phyloP scores from a whole-genome alignment of 345 rosid species.

The Eucalyptus tenuipes region DNA sequence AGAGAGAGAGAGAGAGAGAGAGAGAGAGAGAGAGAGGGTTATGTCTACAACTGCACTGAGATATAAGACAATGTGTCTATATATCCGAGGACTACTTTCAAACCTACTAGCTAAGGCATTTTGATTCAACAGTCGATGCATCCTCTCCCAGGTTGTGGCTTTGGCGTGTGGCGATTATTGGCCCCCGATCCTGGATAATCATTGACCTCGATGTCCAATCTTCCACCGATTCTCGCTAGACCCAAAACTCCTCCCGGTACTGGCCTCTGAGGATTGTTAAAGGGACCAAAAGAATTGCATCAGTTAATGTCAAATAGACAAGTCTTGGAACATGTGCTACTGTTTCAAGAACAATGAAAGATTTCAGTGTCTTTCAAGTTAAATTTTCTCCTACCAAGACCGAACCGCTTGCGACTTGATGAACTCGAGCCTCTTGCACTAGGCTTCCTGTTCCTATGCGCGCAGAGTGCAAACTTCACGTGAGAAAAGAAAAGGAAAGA shows the following conservation, averaged over 20 bases:
- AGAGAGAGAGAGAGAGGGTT: neutral
- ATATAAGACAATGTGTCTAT: neutral
- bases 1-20: neutral
- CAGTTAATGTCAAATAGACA: neutral
- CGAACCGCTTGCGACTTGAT: neutral
- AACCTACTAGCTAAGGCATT: neutral
- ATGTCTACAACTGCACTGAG: neutral
- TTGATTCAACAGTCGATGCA: constrained; percentile 18
- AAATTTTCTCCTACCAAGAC: neutral
- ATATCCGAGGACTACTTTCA: neutral
- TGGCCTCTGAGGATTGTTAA: neutral
- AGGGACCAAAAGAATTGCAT: neutral
- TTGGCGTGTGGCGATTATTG: constrained; percentile 72
- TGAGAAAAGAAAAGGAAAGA: neutral
- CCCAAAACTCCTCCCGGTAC: neutral
- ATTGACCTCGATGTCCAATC: constrained; percentile 28
- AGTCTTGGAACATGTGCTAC: neutral
- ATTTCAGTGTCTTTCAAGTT: neutral
- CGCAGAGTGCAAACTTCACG: neutral
- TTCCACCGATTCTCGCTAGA: neutral
- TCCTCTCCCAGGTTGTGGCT: constrained; percentile 19
- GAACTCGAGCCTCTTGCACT: constrained; percentile 16
- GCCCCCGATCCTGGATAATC: constrained; percentile 81
- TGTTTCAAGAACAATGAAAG: neutral
- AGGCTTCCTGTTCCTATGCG: constrained; percentile 28